Conservation (phyloP, 148 eudicot species). For the Fagopyrum homotropicum region DNA sequence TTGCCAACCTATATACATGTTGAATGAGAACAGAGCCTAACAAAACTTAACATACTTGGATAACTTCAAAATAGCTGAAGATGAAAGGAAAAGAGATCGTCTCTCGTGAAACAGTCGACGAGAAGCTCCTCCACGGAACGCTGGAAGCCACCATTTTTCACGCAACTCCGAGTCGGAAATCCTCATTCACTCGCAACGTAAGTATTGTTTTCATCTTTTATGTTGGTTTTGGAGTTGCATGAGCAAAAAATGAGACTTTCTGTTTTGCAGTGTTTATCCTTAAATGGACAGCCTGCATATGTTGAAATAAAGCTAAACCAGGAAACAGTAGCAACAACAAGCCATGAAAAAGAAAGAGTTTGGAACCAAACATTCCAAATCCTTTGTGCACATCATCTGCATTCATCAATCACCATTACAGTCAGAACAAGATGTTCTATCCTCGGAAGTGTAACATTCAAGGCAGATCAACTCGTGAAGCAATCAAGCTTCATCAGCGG, state of each 20-base stretch:
- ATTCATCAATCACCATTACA: constrained; percentile 56
- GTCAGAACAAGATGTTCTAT: constrained; percentile 53
- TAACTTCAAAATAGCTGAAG: not conserved
- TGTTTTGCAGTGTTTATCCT: constrained; percentile 56
- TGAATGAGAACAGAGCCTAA: not conserved
- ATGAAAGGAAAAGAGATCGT: constrained; percentile 6
- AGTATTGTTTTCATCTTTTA: constrained; percentile 16
- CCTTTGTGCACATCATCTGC: constrained; percentile 71
- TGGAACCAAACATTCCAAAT: constrained; percentile 94
- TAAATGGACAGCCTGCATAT: constrained; percentile 44
- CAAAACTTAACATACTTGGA: not conserved
- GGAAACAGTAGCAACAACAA: constrained; percentile 63
- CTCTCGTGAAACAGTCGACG: not conserved
- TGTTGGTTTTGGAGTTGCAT: not conserved
- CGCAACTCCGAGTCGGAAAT: constrained; percentile 42
- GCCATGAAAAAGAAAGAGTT: constrained; percentile 41
- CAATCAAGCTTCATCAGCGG: constrained; percentile 66
- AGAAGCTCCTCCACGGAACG: constrained; percentile 72
- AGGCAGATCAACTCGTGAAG: constrained; percentile 42
- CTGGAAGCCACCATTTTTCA: constrained; percentile 81
- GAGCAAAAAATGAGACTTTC: not conserved
- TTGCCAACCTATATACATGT: constrained; percentile 24
- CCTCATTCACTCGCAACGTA: constrained; percentile 55
- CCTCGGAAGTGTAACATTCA: constrained; percentile 54
- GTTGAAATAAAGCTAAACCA: constrained; percentile 67